Conservation (phyloP, 495 filamentous ascomycete species). For the Beverwykella pulmonaria region DNA sequence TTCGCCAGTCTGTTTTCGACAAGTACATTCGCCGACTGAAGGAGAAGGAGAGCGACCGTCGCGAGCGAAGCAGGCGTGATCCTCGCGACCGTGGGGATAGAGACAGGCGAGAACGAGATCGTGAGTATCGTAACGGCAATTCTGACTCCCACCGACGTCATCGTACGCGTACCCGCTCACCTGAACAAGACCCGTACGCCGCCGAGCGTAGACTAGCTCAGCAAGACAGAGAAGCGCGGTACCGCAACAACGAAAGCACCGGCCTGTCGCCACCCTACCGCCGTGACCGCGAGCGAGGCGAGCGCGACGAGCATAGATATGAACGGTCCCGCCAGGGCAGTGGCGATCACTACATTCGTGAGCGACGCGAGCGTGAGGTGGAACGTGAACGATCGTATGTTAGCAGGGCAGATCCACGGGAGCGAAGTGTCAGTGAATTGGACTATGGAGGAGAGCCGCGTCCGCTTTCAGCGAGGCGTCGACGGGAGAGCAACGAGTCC, state of each 20-base stretch:
- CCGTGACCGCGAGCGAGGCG: slow-evolving; percentile 49
- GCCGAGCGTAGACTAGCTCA: slow-evolving; percentile 84
- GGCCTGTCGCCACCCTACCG: slow-evolving; percentile 45
- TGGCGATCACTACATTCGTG: slow-evolving; percentile 63
- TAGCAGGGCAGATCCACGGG: slow-evolving; percentile 64
- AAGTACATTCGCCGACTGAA: slow-evolving; percentile 87
- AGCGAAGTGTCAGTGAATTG: slow-evolving; percentile 73
- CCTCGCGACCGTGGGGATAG: slow-evolving; percentile 57
- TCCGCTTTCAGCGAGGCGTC: slow-evolving; percentile 47
- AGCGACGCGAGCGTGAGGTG: slow-evolving; percentile 78
- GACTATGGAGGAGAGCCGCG: slow-evolving; percentile 69
- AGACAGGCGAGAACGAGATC: slow-evolving; percentile 50
- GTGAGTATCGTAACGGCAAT: slow-evolving; percentile 57
- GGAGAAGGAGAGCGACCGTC: slow-evolving; percentile 81
- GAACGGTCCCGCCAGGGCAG: slow-evolving; percentile 34
- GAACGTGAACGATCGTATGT: slow-evolving; percentile 84
- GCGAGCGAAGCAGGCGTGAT: slow-evolving; percentile 40
- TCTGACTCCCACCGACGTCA: slow-evolving; percentile 60
- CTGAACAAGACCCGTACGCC: slow-evolving; percentile 85
- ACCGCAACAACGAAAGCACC: slow-evolving; percentile 56
- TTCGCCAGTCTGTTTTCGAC: slow-evolving; percentile 82
- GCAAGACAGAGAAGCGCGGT: slow-evolving; percentile 83
- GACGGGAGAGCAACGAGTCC: slow-evolving; percentile 68
- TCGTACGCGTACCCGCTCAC: slow-evolving; percentile 70
- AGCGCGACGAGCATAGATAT: slow-evolving; percentile 31